phyloP scores from a whole-genome alignment of 805 yeast species.

The Debaryomyces maramus region DNA sequence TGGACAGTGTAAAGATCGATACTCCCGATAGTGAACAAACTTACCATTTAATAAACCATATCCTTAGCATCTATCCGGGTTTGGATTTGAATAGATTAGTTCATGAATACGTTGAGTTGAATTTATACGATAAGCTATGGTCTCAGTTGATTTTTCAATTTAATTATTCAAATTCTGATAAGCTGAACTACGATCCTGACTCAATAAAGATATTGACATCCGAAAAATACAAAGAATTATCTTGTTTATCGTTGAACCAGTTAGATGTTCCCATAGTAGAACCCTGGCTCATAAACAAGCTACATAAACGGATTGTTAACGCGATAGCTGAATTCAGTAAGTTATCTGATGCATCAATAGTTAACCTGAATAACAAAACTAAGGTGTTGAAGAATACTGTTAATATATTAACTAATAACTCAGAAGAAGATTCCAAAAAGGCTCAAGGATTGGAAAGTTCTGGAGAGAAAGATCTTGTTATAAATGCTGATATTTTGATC shows the following conservation, averaged over 20 bases:
- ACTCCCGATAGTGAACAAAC: constrained; percentile 36
- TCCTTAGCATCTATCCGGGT: constrained; percentile 33
- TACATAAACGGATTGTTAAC: constrained; percentile 40
- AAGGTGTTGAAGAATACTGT: constrained; percentile 53
- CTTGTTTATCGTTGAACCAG: constrained; percentile 49
- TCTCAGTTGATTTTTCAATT: constrained; percentile 38
- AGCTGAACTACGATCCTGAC: constrained; percentile 19
- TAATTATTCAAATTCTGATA: constrained; percentile 23
- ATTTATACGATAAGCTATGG: constrained; percentile 71
- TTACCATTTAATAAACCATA: constrained; percentile 28
- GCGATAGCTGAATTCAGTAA: constrained; percentile 57
- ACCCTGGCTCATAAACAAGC: constrained; percentile 39
- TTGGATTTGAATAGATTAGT: constrained; percentile 54
- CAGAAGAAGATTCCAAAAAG: constrained; percentile 1
- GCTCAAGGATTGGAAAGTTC: constrained; percentile 2
- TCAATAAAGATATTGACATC: constrained; percentile 29
- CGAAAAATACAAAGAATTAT: constrained; percentile 33
- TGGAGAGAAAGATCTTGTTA: constrained; percentile 26
- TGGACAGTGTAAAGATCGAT: constrained; percentile 37
- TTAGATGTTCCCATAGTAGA: constrained; percentile 45
- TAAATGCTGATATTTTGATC: constrained; percentile 82
- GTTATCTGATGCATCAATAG: constrained; percentile 37
- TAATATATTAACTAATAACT: constrained; percentile 42
- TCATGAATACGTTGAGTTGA: constrained; percentile 70
- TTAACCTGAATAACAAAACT: constrained; percentile 49